These are phyloP conservation scores for Beauveria scarabaeidicola DNA, from an alignment of 2,329 filamentous ascomycete genomes.

Conservation along the genomic window DNA sequence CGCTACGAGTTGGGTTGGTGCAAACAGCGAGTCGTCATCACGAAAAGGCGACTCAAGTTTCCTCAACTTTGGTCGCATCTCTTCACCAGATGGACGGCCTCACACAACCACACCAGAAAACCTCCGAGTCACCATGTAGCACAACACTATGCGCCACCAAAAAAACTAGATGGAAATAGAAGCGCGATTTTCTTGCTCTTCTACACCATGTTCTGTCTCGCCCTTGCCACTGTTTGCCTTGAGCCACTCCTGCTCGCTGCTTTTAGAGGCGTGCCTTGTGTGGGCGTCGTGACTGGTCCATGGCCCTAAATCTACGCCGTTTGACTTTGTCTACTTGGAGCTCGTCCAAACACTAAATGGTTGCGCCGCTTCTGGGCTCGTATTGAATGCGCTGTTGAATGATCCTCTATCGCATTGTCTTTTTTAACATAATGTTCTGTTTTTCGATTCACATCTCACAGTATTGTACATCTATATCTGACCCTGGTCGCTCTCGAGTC, in stretches of 20 bases:
- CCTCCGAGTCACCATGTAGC: neutral
- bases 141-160: neutral
- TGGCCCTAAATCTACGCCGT: neutral
- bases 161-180: neutral
- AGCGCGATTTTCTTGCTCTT: neutral
- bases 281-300: conserved; percentile 1
- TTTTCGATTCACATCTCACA: no score
- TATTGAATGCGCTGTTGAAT: neutral
- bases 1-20: no score
- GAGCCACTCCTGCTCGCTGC: neutral
- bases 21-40: no score
- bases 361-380: neutral
- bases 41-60: no score
- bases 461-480: neutral
- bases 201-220: no score
- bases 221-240: neutral
- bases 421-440: neutral
- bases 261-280: neutral
- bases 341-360: neutral
- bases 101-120: no score
- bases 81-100: neutral
- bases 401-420: no score
- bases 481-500: neutral
- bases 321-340: neutral
- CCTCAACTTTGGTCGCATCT: no score